Evolutionary conservation across 768 basidiomycete species (phyloP).

Genomic region (Boletus rex-veris): DNA sequence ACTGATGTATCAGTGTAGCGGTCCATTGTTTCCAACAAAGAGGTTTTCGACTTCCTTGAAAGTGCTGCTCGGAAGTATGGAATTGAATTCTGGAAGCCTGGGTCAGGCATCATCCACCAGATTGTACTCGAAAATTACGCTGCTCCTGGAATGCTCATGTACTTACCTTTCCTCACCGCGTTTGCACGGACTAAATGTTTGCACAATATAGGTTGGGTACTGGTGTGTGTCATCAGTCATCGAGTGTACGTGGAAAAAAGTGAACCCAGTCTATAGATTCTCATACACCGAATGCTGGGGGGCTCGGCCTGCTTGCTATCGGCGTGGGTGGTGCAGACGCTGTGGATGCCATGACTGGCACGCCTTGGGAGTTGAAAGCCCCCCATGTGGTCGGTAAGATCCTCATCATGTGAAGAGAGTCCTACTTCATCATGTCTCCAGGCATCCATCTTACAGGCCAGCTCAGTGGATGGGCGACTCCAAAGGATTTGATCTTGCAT

Average conservation of each 20-base stretch:
- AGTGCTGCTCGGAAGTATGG: conserved; percentile 89
- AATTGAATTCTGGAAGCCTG: conserved; percentile 98
- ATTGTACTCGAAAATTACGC: conserved; percentile 98
- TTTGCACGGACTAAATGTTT: conserved; percentile 2
- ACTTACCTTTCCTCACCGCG: conserved; percentile 20
- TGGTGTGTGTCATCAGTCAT: conserved; percentile 42
- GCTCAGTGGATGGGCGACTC: conserved; percentile 87
- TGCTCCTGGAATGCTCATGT: conserved; percentile 93
- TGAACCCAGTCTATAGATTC: conserved; percentile 56
- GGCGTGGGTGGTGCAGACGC: conserved; percentile 99
- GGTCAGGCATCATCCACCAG: conserved; percentile 90
- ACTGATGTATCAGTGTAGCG: conserved; percentile 41
- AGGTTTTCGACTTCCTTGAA: conserved; percentile 96
- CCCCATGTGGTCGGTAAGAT: conserved; percentile 73
- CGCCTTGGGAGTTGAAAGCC: conserved; percentile 97
- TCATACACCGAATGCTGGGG: conserved; percentile 98
- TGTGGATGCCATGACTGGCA: conserved; percentile 96
- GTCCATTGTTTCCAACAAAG: conserved; percentile 85
- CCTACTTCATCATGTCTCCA: conserved; percentile 24
- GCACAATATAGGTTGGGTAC: conserved; percentile 67
- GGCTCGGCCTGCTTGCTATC: conserved; percentile 93
- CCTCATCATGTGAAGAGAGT: background rate
- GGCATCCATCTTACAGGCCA: conserved; percentile 88
- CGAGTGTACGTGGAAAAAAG: background rate
- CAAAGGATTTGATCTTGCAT: conserved; percentile 95